These are phyloP conservation scores for Persicaria maculosa DNA, from an alignment of 148 eudicot genomes.

Conservation along the genomic window DNA sequence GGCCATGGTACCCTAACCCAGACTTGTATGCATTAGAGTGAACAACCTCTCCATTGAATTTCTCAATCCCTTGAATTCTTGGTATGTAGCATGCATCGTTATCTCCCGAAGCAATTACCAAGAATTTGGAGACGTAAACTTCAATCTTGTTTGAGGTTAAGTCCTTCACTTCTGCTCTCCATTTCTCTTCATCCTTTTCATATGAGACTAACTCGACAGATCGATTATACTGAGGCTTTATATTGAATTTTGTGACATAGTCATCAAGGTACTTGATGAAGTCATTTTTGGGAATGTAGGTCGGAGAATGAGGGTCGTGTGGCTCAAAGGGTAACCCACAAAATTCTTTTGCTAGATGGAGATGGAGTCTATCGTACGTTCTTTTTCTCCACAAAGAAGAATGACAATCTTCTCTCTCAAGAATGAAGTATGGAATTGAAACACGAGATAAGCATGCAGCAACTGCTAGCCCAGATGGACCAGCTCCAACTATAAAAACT, in stretches of 20 bases:
- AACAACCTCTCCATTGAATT: conserved; percentile 25
- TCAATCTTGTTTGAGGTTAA: not conserved
- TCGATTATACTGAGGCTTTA: conserved; percentile 25
- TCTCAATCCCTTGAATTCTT: conserved; percentile 19
- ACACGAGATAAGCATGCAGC: conserved; percentile 24
- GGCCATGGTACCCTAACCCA: conserved; percentile 13
- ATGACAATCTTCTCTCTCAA: conserved; percentile 46
- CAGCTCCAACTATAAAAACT: too few relatives aligned
- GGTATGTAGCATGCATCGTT: conserved; percentile 24
- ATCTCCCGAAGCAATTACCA: conserved; percentile 40
- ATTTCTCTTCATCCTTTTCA: conserved; percentile 17
- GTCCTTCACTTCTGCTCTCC: conserved; percentile 23
- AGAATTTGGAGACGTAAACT: conserved; percentile 15
- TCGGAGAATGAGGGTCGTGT: conserved; percentile 11
- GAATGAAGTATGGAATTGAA: conserved; percentile 30
- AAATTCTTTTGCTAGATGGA: conserved; percentile 41
- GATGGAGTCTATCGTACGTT: conserved; percentile 42
- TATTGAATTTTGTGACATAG: conserved; percentile 28
- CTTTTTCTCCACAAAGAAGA: conserved; percentile 44
- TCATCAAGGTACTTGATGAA: conserved; percentile 40
- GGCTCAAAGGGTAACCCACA: conserved; percentile 30
- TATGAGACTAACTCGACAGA: conserved; percentile 23
- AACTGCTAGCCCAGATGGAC: conserved; percentile 13
- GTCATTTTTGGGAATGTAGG: conserved; percentile 26
- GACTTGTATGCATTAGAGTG: conserved; percentile 37